A percentile compares a stretch with the other conserved stretches of the same genome.
Evolutionary conservation across 176 grass and related monocot species (phyloP).

Genomic region (Rhynchospora tenuis): DNA sequence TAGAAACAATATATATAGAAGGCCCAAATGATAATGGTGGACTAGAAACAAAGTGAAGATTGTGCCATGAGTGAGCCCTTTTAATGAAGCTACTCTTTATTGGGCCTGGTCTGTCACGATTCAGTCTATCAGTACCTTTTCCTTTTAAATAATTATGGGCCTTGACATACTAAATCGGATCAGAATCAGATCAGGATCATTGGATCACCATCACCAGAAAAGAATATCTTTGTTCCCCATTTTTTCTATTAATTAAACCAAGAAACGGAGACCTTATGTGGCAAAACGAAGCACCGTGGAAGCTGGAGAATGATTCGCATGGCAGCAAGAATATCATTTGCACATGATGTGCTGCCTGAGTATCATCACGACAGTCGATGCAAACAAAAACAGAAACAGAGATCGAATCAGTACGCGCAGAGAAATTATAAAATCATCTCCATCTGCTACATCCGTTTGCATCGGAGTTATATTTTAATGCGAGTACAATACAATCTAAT

Average conservation of each 20-base stretch:
- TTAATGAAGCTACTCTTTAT: neutral
- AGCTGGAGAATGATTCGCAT: neutral
- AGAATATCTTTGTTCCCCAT: neutral
- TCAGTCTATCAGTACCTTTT: neutral
- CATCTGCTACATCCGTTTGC: neutral
- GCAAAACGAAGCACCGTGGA: conserved; percentile 9
- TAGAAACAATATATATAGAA: neutral
- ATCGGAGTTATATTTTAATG: neutral
- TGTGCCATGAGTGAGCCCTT: neutral
- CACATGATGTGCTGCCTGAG: conserved; percentile 3
- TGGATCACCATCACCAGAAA: too few species aligned
- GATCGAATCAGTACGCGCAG: neutral
- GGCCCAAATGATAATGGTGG: neutral
- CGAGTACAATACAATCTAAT: neutral
- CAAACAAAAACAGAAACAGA: neutral
- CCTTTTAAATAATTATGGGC: neutral
- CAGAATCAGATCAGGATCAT: neutral
- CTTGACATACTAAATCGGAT: neutral
- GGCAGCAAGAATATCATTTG: neutral
- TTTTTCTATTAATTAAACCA: neutral
- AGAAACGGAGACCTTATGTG: neutral
- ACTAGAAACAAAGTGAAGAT: neutral
- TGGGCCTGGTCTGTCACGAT: neutral
- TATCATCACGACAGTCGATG: neutral
- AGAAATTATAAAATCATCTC: neutral